A percentile compares a stretch with the other conserved stretches of the same genome.
phyloP scores from a whole-genome alignment of 2,329 filamentous ascomycete species.

The Nothopassalora personata region DNA sequence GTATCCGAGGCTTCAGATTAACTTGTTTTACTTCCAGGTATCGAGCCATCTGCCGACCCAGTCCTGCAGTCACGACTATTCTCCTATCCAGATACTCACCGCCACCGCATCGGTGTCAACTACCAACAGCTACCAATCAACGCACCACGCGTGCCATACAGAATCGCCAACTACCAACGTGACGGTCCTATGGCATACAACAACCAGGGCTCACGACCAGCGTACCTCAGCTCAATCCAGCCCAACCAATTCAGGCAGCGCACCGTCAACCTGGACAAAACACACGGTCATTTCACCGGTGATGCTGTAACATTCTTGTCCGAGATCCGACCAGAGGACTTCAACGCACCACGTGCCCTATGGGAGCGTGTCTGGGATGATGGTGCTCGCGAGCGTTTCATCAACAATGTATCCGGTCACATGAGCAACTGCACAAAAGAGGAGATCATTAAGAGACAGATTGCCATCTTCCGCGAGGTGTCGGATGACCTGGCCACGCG shows the following conservation, averaged over 20 bases:
- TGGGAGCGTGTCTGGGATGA: conserved; percentile 61
- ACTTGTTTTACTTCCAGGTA: conserved; percentile 48
- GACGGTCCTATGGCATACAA: conserved; percentile 66
- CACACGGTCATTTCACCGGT: conserved; percentile 47
- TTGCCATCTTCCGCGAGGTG: conserved; percentile 61
- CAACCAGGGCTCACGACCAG: conserved; percentile 58
- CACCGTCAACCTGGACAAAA: conserved; percentile 44
- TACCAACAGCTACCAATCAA: conserved; percentile 56
- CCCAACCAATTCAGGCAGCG: conserved; percentile 47
- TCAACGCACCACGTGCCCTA: conserved; percentile 51
- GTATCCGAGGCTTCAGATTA: too few species aligned
- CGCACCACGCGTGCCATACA: conserved; percentile 52
- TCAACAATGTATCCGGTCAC: conserved; percentile 57
- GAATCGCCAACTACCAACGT: conserved; percentile 61
- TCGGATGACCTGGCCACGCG: conserved; percentile 53
- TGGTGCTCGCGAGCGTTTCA: conserved; percentile 52
- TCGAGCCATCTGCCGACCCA: conserved; percentile 65
- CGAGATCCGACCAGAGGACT: conserved; percentile 50
- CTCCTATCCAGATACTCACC: conserved; percentile 63
- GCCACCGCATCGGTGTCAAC: conserved; percentile 53
- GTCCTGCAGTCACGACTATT: conserved; percentile 65
- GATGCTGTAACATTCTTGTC: conserved; percentile 48
- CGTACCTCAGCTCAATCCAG: conserved; percentile 52
- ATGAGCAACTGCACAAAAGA: conserved; percentile 54
- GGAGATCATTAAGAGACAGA: conserved; percentile 60